Percentiles rank a stretch among this genome's conserved stretches.
Evolutionary conservation across 768 basidiomycete species (phyloP).

Genomic region (Leccinum truebloodii): DNA sequence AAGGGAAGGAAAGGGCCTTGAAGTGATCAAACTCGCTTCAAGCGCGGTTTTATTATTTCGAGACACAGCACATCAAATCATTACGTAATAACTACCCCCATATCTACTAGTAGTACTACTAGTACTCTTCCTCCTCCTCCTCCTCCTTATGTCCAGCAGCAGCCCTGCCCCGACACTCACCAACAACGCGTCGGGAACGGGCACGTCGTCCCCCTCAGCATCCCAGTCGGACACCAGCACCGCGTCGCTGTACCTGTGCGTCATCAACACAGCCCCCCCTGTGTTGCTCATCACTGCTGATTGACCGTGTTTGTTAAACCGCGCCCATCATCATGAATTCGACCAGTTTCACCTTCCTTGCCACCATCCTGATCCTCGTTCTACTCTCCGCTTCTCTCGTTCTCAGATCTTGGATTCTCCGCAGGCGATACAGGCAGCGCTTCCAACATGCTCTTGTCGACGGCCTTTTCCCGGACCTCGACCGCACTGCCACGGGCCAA

Average conservation of each 20-base stretch:
- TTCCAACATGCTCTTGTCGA: constrained; percentile 54
- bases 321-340: constrained; percentile 14
- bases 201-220: constrained; percentile 3
- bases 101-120: background rate
- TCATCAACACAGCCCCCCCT: background rate
- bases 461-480: constrained; percentile 41
- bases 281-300: constrained; percentile 13
- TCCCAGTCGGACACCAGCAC: constrained; percentile 13
- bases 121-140: background rate
- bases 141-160: constrained; percentile 18
- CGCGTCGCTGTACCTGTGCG: constrained; percentile 32
- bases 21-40: too few species aligned
- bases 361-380: constrained; percentile 68
- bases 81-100: constrained; percentile 16
- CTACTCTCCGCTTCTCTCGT: constrained; percentile 65
- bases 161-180: background rate
- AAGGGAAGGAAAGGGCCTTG: background rate
- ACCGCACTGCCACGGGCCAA: background rate
- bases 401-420: constrained; percentile 60
- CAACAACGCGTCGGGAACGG: background rate
- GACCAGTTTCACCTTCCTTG: constrained; percentile 67
- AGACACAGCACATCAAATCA: constrained; percentile 27
- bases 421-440: constrained; percentile 55
- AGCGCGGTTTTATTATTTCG: constrained; percentile 8
- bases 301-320: background rate